phyloP scores from a whole-genome alignment of 169 alveolate genomes.

The Plasmodium gallinaceum region DNA sequence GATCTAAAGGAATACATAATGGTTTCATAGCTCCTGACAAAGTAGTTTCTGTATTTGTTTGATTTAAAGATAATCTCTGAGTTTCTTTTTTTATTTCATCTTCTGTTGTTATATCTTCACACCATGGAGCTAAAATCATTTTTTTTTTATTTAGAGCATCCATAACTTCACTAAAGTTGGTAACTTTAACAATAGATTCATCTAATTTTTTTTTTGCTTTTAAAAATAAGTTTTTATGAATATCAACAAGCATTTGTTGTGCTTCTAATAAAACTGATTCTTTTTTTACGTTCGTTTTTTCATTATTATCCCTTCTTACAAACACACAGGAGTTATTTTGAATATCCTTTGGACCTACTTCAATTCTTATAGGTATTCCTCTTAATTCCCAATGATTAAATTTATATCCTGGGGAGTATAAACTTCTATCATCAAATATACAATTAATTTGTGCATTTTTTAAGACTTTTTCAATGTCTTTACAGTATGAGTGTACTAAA shows the following conservation, averaged over 20 bases:
- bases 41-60: conserved; percentile 76
- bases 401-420: conserved; percentile 99
- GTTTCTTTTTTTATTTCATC: conserved; percentile 86
- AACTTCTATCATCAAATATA: conserved; percentile 93
- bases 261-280: conserved; percentile 77
- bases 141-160: conserved; percentile 88
- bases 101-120: conserved; percentile 88
- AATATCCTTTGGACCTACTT: conserved; percentile 98
- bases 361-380: conserved; percentile 99
- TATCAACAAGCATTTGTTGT: conserved; percentile 81
- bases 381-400: conserved; percentile 99
- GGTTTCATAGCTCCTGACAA: conserved; percentile 98
- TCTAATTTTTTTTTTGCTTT: conserved; percentile 82
- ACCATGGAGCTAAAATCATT: conserved; percentile 93
- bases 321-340: conserved; percentile 91
- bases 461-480: conserved; percentile 81
- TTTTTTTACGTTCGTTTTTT: conserved; percentile 85
- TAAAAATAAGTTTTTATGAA: conserved; percentile 81
- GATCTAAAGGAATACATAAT: conserved; percentile 96
- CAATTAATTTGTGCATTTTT: conserved; percentile 84
- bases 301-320: conserved; percentile 92
- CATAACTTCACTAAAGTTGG: conserved; percentile 86
- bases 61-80: conserved; percentile 75
- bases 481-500: conserved; percentile 41
- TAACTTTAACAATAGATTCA: conserved; percentile 80